Evolutionary conservation across 176 grass and related monocot species (phyloP).

Genomic region (Bromus sterilis): DNA sequence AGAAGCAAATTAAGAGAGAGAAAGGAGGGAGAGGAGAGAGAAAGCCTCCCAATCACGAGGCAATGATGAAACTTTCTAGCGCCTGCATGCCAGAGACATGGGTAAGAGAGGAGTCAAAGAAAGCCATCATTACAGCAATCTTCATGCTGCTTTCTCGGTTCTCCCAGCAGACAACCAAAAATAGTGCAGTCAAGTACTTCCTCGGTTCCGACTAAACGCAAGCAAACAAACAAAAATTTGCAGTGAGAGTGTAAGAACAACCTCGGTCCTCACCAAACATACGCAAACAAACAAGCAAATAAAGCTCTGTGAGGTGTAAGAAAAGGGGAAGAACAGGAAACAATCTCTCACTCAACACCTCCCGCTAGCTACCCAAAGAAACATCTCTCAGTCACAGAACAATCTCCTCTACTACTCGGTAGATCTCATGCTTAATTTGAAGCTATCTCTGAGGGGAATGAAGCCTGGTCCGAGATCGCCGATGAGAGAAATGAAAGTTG

Average conservation of each 20-base stretch:
- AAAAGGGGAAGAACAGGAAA: not conserved
- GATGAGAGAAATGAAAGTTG: not conserved
- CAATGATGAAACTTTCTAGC: conserved; percentile 66
- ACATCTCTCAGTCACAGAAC: not conserved
- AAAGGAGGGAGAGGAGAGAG: conserved; percentile 16
- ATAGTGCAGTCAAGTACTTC: conserved; percentile 4
- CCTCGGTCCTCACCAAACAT: conserved; percentile 7
- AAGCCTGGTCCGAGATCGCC: conserved; percentile 99
- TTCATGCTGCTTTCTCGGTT: conserved; percentile 8
- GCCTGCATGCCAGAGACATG: conserved; percentile 36
- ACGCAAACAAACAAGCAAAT: not conserved
- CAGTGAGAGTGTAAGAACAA: not conserved
- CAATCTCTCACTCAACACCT: not conserved
- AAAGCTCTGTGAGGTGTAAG: not conserved
- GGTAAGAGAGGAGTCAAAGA: conserved; percentile 41
- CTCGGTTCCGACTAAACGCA: conserved; percentile 20
- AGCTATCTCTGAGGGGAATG: conserved; percentile 92
- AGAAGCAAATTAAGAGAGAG: not conserved
- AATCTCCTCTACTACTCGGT: not conserved
- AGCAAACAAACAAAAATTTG: not conserved
- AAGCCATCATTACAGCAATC: conserved; percentile 78
- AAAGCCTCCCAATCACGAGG: conserved; percentile 39
- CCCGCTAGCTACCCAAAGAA: not conserved
- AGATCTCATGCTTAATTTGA: conserved; percentile 37
- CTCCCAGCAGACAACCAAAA: conserved; percentile 16